Evolutionary conservation across 306 rosid genomes (phyloP).

Genomic region (Fragaria vesca): DNA sequence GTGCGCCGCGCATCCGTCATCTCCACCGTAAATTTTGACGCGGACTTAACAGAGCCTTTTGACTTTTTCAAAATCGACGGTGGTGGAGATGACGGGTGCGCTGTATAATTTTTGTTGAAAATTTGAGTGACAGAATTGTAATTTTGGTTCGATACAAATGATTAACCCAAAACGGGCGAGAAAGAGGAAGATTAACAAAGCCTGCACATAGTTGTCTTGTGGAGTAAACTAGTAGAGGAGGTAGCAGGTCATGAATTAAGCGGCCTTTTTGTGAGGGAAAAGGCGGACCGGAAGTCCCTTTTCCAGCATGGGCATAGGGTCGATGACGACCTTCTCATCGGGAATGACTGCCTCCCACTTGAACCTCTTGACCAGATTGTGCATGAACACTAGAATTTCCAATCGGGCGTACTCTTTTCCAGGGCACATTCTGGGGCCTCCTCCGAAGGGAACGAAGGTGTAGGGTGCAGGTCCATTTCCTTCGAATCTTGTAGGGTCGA

Average conservation of each 20-base stretch:
- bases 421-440: slow-evolving; percentile 98
- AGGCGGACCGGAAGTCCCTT: slow-evolving; percentile 76
- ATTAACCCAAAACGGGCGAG: too few relatives aligned
- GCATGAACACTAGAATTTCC: slow-evolving; percentile 84
- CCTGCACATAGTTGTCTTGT: too few relatives aligned
- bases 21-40: too few relatives aligned
- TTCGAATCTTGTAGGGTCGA: slow-evolving; percentile 80
- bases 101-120: too few relatives aligned
- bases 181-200: too few relatives aligned
- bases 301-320: slow-evolving; percentile 72
- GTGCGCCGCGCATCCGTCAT: too few relatives aligned
- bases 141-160: too few relatives aligned
- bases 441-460: slow-evolving; percentile 87
- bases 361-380: slow-evolving; percentile 67
- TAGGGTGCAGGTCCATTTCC: slow-evolving; percentile 81
- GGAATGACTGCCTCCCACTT: slow-evolving; percentile 62
- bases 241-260: neutral
- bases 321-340: slow-evolving; percentile 53
- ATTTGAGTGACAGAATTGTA: too few relatives aligned
- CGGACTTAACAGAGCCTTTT: too few relatives aligned
- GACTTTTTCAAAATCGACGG: too few relatives aligned
- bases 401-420: slow-evolving; percentile 89
- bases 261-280: slow-evolving; percentile 41
- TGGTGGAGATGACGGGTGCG: too few relatives aligned
- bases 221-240: too few relatives aligned